phyloP scores from a whole-genome alignment of 2,329 filamentous ascomycete genomes.

The Cordyceps fumosorosea region DNA sequence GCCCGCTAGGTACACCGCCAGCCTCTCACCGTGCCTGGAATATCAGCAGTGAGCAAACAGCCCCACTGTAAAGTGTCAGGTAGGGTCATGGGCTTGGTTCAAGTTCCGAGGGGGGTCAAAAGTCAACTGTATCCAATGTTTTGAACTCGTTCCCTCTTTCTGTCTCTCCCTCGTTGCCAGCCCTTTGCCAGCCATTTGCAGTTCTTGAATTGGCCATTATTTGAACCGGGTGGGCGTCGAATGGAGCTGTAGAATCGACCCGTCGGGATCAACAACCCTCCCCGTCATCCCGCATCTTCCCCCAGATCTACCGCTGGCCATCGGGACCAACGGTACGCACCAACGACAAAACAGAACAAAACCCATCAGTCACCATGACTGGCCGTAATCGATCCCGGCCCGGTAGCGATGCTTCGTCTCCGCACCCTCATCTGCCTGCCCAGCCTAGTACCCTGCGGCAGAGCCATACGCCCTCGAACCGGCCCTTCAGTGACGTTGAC shows the following conservation, averaged over 20 bases:
- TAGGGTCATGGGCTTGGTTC: neutral
- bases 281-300: neutral
- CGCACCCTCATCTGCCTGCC: conserved; percentile 32
- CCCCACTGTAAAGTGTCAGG: conserved; percentile 9
- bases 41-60: conserved; percentile 4
- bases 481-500: conserved; percentile 16
- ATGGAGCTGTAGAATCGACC: neutral
- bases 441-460: conserved; percentile 42
- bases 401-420: conserved; percentile 20
- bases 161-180: neutral
- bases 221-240: neutral
- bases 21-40: conserved; percentile 5
- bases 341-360: neutral
- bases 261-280: conserved; percentile 18
- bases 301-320: neutral
- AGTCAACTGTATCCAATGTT: neutral
- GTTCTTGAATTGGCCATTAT: neutral
- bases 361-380: conserved; percentile 31
- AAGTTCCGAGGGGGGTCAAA: neutral
- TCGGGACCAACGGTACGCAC: neutral
- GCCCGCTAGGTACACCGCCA: neutral
- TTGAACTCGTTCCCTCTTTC: neutral
- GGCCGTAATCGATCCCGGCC: conserved; percentile 23
- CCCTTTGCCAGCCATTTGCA: neutral
- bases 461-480: conserved; percentile 31